phyloP scores from a whole-genome alignment of 768 basidiomycete species.

The Pisolithus sp. region DNA sequence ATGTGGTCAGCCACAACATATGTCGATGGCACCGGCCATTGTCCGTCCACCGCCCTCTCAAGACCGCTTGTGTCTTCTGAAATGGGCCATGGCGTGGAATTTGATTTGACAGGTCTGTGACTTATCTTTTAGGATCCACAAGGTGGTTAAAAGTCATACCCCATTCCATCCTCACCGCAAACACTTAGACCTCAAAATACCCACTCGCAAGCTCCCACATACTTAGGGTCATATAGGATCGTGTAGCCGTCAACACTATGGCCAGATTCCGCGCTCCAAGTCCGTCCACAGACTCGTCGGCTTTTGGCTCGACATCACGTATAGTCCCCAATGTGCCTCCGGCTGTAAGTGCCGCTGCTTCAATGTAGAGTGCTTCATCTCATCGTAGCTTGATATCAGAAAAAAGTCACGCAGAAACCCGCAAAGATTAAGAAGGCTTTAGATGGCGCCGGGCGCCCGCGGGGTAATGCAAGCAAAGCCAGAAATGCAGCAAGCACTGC shows the following conservation, averaged over 20 bases:
- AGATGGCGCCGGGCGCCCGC: slow-evolving; percentile 6
- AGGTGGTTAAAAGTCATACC: slow-evolving; percentile 14
- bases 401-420: background rate
- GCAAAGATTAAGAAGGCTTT: slow-evolving; percentile 7
- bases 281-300: slow-evolving; percentile 7
- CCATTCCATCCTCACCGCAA: background rate
- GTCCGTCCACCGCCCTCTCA: slow-evolving; percentile 8
- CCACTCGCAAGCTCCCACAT: background rate
- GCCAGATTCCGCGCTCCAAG: slow-evolving; percentile 14
- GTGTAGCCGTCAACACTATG: slow-evolving; percentile 7
- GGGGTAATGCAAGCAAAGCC: slow-evolving; percentile 12
- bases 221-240: background rate
- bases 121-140: background rate
- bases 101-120: background rate
- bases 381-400: background rate
- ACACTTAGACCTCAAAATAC: background rate
- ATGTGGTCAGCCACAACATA: background rate
- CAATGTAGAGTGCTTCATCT: background rate
- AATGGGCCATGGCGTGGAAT: slow-evolving; percentile 6
- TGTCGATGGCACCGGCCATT: slow-evolving; percentile 7
- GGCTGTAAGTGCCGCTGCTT: slow-evolving; percentile 5
- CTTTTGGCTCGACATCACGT: background rate
- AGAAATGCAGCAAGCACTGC: slow-evolving; percentile 12
- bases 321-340: background rate
- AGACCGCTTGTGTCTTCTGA: background rate